Base-by-base conservation (phyloP, 2,329 filamentous ascomycete species). In the Ceratocystis diversiconidia region DNA sequence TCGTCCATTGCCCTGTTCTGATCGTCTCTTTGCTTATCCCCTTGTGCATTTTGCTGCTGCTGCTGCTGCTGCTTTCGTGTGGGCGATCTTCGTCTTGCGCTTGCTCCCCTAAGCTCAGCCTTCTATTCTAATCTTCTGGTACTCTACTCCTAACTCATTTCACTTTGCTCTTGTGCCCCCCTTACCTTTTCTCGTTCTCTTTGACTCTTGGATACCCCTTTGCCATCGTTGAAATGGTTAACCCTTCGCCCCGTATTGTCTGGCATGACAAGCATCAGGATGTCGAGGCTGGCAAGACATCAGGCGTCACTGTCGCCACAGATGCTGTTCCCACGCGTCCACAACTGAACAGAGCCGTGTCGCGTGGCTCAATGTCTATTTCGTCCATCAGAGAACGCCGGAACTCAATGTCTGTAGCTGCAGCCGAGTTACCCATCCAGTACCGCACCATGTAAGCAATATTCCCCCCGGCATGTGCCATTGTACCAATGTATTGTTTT, bases 361-460 rank as follows among this genome's bases (percentile, higher is more conserved):
- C 66, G 25, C 66, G 66, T 55, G 66, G 66, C 44, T 67, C 66
- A 8, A 67, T 67, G 66, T 67, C 66, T 17, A 67, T 67, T 32
- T 63, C 66, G 15, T 67, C 66, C 5, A 57, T 67, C 25, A 61
- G 63, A 52, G 66, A 67, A 41, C 28, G 22, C 41, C 25, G 66
- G 19, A 67, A 60, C 52, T 67, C 66, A 3, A 60, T 65, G 48
- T 63, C 50, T 12, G 66, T 52, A 15, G 66, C 60, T 28, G 66
- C 66, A 61, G 66, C 66, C 61, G 66, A 67, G 52, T 72, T 82
- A 61, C 80, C 80, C n/a, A 80, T 82, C 64, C 78, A 81, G 68
- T 83, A 82, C 70, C 78, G 80, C 57, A 82, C 79, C 2, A 73
- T 82, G 74, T 82, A 76, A 76, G 76, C 70, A 19, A 41, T 15